A percentile compares a stretch with the other conserved stretches of the same genome.
Conservation (phyloP, 345 rosid genomes). For the Gossypium stocksii region DNA sequence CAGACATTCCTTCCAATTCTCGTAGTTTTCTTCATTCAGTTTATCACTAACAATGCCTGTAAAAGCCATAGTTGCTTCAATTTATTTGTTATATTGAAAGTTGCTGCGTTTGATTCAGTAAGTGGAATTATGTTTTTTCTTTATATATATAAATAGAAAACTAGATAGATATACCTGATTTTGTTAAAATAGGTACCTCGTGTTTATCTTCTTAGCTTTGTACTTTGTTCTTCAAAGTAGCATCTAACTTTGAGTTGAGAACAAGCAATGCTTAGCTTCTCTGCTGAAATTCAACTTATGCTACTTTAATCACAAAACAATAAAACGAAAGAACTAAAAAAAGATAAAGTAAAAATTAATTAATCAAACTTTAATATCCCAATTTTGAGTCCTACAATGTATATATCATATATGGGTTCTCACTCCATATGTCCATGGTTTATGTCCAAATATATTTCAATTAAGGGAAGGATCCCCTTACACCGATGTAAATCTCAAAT, state of each 20-base stretch:
- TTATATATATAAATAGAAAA: background rate
- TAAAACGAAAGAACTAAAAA: background rate
- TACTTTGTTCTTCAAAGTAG: background rate
- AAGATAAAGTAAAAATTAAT: background rate
- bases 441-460: no score
- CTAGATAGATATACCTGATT: background rate
- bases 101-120: background rate
- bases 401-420: no score
- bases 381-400: no score
- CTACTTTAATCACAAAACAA: background rate
- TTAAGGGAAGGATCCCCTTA: no score
- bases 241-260: constrained; percentile 1
- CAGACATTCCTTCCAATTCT: constrained; percentile 22
- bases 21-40: constrained; percentile 13
- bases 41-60: constrained; percentile 13
- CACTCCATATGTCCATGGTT: no score
- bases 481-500: no score
- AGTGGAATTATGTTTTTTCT: background rate
- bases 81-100: background rate
- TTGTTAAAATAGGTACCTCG: background rate
- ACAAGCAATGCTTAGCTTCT: constrained; percentile 5
- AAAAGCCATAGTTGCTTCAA: constrained; percentile 5
- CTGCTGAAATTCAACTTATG: background rate
- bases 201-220: background rate
- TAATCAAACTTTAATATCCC: background rate